Conservation (phyloP, 495 filamentous ascomycete genomes). For the Chaetomidium leptoderma region DNA sequence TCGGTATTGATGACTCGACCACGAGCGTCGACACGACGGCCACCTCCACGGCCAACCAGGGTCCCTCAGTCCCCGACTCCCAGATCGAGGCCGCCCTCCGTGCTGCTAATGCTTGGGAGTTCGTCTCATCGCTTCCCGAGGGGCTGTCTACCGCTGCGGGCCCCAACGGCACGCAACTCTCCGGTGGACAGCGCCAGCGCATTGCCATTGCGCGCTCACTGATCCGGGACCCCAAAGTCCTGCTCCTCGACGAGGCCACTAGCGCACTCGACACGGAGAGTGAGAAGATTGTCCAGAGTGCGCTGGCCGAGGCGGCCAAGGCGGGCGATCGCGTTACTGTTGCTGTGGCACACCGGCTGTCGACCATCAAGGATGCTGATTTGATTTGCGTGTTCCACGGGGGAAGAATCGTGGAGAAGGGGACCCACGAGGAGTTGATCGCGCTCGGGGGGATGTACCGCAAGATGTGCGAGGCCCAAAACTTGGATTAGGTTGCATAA, state of each 20-base stretch:
- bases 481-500: conserved; percentile 17
- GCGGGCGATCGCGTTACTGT: conserved; percentile 58
- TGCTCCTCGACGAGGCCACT: conserved; percentile 77
- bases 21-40: conserved; percentile 18
- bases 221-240: conserved; percentile 61
- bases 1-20: conserved; percentile 38
- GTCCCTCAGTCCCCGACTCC: conserved; percentile 2
- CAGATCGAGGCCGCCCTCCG: conserved; percentile 52
- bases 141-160: conserved; percentile 57
- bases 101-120: conserved; percentile 58
- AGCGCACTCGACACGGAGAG: conserved; percentile 68
- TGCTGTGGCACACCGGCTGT: conserved; percentile 62
- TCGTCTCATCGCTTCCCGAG: conserved; percentile 56
- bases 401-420: conserved; percentile 46
- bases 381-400: conserved; percentile 49
- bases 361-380: conserved; percentile 51
- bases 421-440: conserved; percentile 47
- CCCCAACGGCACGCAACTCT: conserved; percentile 57
- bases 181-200: conserved; percentile 72
- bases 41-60: conserved; percentile 27
- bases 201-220: conserved; percentile 72
- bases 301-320: conserved; percentile 56
- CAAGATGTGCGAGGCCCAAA: conserved; percentile 35
- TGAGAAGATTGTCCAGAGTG: conserved; percentile 65
- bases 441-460: conserved; percentile 42